These are phyloP conservation scores for Phytopythium mirpurense DNA, from an alignment of 352 stramenopile genomes.

Conservation along the genomic window DNA sequence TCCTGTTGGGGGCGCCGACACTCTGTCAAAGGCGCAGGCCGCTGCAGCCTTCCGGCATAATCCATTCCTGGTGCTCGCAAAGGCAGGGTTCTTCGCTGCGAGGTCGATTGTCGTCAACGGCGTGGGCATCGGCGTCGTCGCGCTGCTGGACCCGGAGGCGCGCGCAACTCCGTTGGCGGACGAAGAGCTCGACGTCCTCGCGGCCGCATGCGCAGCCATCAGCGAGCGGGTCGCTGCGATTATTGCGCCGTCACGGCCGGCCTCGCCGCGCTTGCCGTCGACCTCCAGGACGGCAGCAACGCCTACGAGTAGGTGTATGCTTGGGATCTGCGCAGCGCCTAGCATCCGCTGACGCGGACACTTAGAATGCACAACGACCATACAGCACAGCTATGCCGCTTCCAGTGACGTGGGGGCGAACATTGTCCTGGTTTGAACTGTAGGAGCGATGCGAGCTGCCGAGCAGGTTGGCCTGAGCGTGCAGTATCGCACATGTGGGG, in stretches of 20 bases:
- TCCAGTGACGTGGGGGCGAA: no score
- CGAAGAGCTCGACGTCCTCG: slow-evolving; percentile 1
- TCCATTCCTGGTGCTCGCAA: slow-evolving; percentile 14
- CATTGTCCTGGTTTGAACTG: no score
- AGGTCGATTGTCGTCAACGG: slow-evolving; percentile 9
- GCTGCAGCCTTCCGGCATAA: slow-evolving; percentile 16
- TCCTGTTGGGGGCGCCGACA: not conserved
- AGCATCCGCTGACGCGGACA: not conserved
- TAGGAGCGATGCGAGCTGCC: no score
- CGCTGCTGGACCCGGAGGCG: slow-evolving; percentile 12
- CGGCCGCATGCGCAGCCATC: slow-evolving; percentile 3
- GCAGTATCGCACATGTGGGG: no score
- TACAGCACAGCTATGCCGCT: no score
- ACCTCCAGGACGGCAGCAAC: not conserved
- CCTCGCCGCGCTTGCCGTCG: not conserved
- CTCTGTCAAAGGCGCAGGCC: not conserved
- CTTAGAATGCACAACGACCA: no score
- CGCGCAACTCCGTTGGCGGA: slow-evolving; percentile 3
- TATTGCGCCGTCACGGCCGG: not conserved
- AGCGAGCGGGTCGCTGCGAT: slow-evolving; percentile 6
- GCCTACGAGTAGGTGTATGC: not conserved
- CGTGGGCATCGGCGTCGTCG: slow-evolving; percentile 17
- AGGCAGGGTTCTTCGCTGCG: slow-evolving; percentile 21
- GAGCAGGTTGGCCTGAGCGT: no score
- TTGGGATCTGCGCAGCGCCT: not conserved